These are phyloP conservation scores for Lepraria neglecta DNA, from an alignment of 495 filamentous ascomycete genomes.

Conservation along the genomic window DNA sequence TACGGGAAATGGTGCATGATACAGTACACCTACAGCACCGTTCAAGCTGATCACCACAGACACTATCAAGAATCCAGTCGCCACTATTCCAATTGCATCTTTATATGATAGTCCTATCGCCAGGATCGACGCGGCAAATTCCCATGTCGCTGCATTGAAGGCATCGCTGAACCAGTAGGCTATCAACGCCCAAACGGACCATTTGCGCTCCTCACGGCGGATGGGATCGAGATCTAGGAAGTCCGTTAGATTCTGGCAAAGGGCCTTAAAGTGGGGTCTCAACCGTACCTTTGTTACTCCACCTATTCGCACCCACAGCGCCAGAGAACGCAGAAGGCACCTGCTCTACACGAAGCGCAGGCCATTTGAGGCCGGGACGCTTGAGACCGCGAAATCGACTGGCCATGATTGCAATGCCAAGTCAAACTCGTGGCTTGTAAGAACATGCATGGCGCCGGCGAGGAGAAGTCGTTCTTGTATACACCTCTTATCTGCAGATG, in stretches of 20 bases:
- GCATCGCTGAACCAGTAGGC: conserved; percentile 62
- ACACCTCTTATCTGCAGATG: background rate
- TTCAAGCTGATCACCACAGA: conserved; percentile 58
- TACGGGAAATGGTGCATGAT: conserved; percentile 64
- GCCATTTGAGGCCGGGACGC: background rate
- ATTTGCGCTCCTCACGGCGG: conserved; percentile 37
- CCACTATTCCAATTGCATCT: conserved; percentile 55
- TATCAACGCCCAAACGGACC: conserved; percentile 39
- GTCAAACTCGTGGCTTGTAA: background rate
- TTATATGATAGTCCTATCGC: conserved; percentile 58
- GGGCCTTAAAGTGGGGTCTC: too few relatives aligned
- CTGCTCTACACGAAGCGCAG: conserved; percentile 16
- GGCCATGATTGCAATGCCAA: background rate
- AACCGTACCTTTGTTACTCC: conserved; percentile 23
- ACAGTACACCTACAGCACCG: conserved; percentile 54
- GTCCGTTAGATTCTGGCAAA: conserved; percentile 3
- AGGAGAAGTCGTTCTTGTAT: background rate
- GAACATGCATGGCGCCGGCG: background rate
- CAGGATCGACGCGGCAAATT: conserved; percentile 54
- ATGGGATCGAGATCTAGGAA: conserved; percentile 44
- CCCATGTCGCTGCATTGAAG: conserved; percentile 57
- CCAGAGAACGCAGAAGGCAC: conserved; percentile 21
- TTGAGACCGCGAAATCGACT: background rate
- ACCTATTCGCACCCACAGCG: conserved; percentile 14
- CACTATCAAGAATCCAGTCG: conserved; percentile 55